A percentile compares a stretch with the other conserved stretches of the same genome.
Conservation (phyloP, 2,329 filamentous ascomycete genomes). For the Exophiala sideris region DNA sequence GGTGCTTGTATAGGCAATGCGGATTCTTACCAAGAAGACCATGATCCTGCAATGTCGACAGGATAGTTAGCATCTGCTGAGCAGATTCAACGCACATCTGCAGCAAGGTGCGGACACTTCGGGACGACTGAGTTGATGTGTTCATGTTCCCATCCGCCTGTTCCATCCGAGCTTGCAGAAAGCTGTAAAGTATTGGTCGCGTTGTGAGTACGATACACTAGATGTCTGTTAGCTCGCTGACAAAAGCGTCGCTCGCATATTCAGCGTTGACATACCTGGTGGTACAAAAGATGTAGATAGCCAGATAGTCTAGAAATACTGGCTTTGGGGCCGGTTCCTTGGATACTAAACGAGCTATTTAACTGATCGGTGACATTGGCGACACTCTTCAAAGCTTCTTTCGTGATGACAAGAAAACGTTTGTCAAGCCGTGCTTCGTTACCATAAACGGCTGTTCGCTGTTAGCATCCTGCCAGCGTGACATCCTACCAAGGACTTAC, state of each 20-base stretch:
- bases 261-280: slow-evolving; percentile 35
- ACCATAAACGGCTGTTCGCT: slow-evolving; percentile 42
- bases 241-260: not conserved
- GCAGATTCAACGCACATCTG: slow-evolving; percentile 45
- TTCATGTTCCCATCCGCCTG: slow-evolving; percentile 30
- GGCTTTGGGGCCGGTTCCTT: slow-evolving; percentile 35
- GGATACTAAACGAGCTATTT: slow-evolving; percentile 37
- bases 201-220: slow-evolving; percentile 43
- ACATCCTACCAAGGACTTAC: slow-evolving; percentile 32
- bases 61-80: slow-evolving; percentile 43
- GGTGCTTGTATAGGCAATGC: not conserved
- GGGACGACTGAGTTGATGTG: slow-evolving; percentile 34
- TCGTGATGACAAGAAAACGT: slow-evolving; percentile 39
- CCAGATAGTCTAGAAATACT: slow-evolving; percentile 44
- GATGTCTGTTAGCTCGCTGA: not conserved
- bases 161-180: slow-evolving; percentile 38
- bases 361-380: slow-evolving; percentile 42
- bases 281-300: slow-evolving; percentile 40
- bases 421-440: slow-evolving; percentile 36
- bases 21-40: slow-evolving; percentile 43
- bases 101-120: slow-evolving; percentile 38
- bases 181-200: slow-evolving; percentile 44
- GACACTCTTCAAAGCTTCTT: slow-evolving; percentile 39
- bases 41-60: slow-evolving; percentile 45
- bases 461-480: not conserved